Evolutionary conservation across 176 grass and related monocot species (phyloP).

Genomic region (Carex kokanica): DNA sequence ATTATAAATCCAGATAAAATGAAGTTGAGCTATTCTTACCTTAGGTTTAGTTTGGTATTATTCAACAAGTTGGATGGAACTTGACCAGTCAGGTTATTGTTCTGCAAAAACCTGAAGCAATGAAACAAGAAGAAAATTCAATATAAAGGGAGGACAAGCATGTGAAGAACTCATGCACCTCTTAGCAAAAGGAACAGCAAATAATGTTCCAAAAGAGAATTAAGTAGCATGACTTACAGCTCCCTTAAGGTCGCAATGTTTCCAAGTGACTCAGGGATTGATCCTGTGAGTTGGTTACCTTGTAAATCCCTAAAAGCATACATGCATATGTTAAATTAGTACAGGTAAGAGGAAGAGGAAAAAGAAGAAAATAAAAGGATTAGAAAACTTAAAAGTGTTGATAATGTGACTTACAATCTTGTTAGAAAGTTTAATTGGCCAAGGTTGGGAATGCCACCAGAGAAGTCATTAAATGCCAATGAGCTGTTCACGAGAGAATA

Average conservation of each 20-base stretch:
- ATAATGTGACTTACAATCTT: conserved; percentile 47
- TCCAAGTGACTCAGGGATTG: conserved; percentile 51
- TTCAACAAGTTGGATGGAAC: conserved; percentile 58
- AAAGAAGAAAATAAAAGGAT: background rate
- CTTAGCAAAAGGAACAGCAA: conserved; percentile 24
- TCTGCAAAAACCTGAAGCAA: conserved; percentile 64
- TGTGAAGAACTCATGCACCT: background rate
- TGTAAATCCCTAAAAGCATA: conserved; percentile 71
- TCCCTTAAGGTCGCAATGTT: conserved; percentile 39
- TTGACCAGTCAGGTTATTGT: conserved; percentile 56
- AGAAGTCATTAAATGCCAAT: conserved; percentile 67
- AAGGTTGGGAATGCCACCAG: conserved; percentile 71
- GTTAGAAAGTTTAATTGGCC: conserved; percentile 45
- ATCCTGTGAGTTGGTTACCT: conserved; percentile 61
- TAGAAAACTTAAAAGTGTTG: background rate
- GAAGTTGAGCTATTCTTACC: conserved; percentile 41
- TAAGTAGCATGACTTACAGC: conserved; percentile 50
- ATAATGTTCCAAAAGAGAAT: background rate
- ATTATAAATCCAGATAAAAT: background rate
- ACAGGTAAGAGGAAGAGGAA: conserved; percentile 7
- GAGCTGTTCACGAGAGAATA: conserved; percentile 54
- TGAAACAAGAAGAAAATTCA: conserved; percentile 20
- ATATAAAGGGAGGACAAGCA: background rate
- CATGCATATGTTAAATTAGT: background rate
- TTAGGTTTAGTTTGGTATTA: conserved; percentile 42